Evolutionary conservation across 2,329 filamentous ascomycete species (phyloP), one percentile per base, ranked within the genome.

Genomic region (Beauveria scarabaeidicola): DNA sequence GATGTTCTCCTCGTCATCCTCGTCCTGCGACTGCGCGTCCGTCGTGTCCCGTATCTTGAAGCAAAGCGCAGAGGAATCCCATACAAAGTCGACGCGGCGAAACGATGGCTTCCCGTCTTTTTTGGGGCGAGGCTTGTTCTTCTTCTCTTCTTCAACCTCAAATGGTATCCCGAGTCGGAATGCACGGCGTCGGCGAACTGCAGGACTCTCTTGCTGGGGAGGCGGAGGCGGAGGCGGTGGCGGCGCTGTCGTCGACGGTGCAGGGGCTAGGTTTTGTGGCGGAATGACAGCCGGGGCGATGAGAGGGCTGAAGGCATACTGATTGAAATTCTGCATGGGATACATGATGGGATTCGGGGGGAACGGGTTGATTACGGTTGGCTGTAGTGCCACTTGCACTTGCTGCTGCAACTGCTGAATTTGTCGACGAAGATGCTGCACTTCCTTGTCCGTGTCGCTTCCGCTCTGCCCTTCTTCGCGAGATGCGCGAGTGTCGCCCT

Each of bases 1-100:
- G 32, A 91, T 80, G 69, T 87, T 94, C 62, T 89, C 84, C 62
- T 92, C 86, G 70, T 91, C 92, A 64, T 89, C 72, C 0, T 74
- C 69, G n/a, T 78, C 77, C 3, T 68, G 66, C 1, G 69, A 67
- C 27, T 60, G 59, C 11, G 74, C 68, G 55, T 82, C 76, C 15
- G 78, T 74, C 7, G 79, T 83, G 48, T 82, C 76, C 58, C 83
- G 81, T 2, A 85, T 74, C 64, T 78, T 82, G 72, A 73, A 82
- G 61, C 77, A 75, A 64, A 81, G 78, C 9, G 77, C 73, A 8
- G 66, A 68, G 27, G 68, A 76, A 62, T 83, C 79, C 80, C 81
- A 83, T 1, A 83, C 74, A 64, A 77, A 76, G 61, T 83, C 80
- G 5, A 83, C 78, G 1, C 81, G 75, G 66, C 80, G 81, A 69